Evolutionary conservation across 169 alveolate species (phyloP), one percentile per base, ranked within the genome.

Genomic region (Plasmodium malariae): DNA sequence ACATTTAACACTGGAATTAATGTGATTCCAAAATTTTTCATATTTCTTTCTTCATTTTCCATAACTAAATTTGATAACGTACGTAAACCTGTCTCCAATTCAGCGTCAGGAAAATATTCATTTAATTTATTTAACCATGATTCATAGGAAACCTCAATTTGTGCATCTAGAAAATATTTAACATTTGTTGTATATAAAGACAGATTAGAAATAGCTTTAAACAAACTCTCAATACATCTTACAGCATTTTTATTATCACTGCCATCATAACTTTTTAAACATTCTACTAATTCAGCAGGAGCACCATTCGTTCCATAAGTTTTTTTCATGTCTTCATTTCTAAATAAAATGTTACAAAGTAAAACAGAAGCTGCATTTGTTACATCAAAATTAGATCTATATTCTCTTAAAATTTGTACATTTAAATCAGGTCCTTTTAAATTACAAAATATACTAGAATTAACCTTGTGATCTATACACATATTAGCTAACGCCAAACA

Each of bases 401-500:
- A 95, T 57, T 95, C 94, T 17, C 85, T 89, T 40, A 96, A 74
- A 11, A 95, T 92, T 21, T 93, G 65, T 30, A 96, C 97, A 59
- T 95, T 95, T 36, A 95, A 65, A 45, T 94, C 97, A 0, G 98
- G 98, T n/a, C 98, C 98, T 24, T 95, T 94, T 48, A 95, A 74
- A 73, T 93, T 89, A 88, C 88, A 73, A 88, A 96, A 96, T 28
- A 94, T 89, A 37, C 91, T 95, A 12, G 95, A 91, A 63, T 96
- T 96, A 36, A 87, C 94, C 68, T 94, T 92, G 78, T 95, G 95
- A 63, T 95, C 98, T 21, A 96, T 95, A 69, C 97, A 95, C 63
- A 96, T 93, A 88, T 95, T 96, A 6, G 98, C 98, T 71, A 96
- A 92, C 6, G 98, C 98, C 26, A 96, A 92, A 74, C 98, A 96